A percentile compares a stretch with the other conserved stretches of the same genome.
Evolutionary conservation across 495 filamentous ascomycete species (phyloP).

Genomic region (Parathielavia hyrcaniae): DNA sequence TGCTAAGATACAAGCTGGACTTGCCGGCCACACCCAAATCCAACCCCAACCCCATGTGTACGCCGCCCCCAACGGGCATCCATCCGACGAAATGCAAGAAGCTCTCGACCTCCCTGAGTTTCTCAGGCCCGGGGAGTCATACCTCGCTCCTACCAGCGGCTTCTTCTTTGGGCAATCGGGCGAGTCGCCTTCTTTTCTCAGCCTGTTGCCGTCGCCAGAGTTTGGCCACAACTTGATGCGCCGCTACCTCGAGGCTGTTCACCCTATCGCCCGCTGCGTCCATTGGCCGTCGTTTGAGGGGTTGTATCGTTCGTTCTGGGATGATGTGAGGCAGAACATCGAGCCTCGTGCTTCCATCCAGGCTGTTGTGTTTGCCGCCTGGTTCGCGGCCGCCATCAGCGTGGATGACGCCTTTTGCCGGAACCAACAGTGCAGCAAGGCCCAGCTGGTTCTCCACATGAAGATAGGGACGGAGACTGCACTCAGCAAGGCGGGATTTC

Average conservation of each 20-base stretch:
- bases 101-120: slow-evolving; percentile 34
- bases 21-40: slow-evolving; percentile 10
- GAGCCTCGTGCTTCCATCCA: slow-evolving; percentile 59
- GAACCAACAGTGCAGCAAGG: slow-evolving; percentile 48
- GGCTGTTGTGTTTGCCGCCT: slow-evolving; percentile 58
- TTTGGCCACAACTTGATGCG: slow-evolving; percentile 52
- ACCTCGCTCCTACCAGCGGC: slow-evolving; percentile 55
- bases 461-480: slow-evolving; percentile 58
- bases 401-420: slow-evolving; percentile 46
- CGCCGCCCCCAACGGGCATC: neutral
- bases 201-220: slow-evolving; percentile 48
- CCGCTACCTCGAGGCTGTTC: slow-evolving; percentile 60
- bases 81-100: slow-evolving; percentile 7
- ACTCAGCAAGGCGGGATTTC: slow-evolving; percentile 58
- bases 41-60: neutral
- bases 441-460: slow-evolving; percentile 51
- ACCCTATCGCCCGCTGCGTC: slow-evolving; percentile 57
- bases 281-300: slow-evolving; percentile 60
- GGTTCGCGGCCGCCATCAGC: slow-evolving; percentile 63
- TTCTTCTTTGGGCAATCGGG: slow-evolving; percentile 58
- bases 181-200: slow-evolving; percentile 44
- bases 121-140: slow-evolving; percentile 47
- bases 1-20: slow-evolving; percentile 28
- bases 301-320: slow-evolving; percentile 59
- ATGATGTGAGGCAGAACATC: slow-evolving; percentile 45